phyloP scores from a whole-genome alignment of 805 yeast species.

The Dipodascopsis tothii region DNA sequence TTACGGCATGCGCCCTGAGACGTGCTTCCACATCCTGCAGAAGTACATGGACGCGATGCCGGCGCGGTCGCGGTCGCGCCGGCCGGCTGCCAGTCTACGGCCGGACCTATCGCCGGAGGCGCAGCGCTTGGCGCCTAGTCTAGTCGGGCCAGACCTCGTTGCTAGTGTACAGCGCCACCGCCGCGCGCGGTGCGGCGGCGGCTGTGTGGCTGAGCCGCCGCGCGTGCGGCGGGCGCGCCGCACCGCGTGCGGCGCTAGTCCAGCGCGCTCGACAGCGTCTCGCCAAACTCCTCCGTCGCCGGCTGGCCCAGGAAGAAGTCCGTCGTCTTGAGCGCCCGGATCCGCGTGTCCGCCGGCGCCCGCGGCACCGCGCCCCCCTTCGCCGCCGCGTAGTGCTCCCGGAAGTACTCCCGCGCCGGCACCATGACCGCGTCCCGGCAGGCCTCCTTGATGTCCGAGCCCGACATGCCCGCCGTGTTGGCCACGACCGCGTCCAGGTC shows the following conservation, averaged over 20 bases:
- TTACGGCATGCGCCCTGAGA: constrained; percentile 15
- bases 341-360: constrained; percentile 19
- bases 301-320: constrained; percentile 46
- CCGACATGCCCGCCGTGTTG: constrained; percentile 69
- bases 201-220: too few species aligned
- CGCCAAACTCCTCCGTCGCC: neutral
- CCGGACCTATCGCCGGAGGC: too few species aligned
- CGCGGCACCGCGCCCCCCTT: neutral
- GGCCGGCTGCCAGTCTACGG: too few species aligned
- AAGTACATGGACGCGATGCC: constrained; percentile 14
- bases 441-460: constrained; percentile 83
- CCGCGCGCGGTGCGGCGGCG: too few species aligned
- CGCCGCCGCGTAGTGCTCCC: constrained; percentile 41
- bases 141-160: too few species aligned
- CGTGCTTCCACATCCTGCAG: constrained; percentile 10
- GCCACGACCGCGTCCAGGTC: constrained; percentile 53
- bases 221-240: too few species aligned
- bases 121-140: too few species aligned
- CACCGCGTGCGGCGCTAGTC: neutral
- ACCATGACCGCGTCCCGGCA: constrained; percentile 90
- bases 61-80: too few species aligned
- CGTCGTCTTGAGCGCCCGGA: constrained; percentile 56
- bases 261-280: neutral
- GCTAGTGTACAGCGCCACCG: too few species aligned
- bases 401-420: constrained; percentile 80